Base-by-base conservation (phyloP, 148 eudicot species). In the Cornus suecica region DNA sequence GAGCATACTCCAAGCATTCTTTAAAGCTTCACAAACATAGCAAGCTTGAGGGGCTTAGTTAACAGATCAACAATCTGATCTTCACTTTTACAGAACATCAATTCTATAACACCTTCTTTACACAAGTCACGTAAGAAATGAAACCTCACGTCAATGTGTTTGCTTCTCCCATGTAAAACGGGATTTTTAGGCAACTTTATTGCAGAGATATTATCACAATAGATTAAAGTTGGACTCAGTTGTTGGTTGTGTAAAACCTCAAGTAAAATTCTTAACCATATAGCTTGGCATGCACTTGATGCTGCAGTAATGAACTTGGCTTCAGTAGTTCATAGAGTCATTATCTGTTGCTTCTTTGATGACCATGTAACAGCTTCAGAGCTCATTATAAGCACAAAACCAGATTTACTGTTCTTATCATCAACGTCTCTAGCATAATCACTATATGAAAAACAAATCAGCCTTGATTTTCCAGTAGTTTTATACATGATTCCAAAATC, bases 111-210 rank as follows among this genome's bases (percentile, higher is more conserved):
- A 11, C 66, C 31, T n/a, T 54, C 78, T 10, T 68, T 68, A 8
- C 65, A 45, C n/a, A 66, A 45, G 29, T 66, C 69, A 10, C 69
- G 15, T 66, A 66, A 30, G 23, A 66, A 66, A 24, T 66, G 69
- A 66, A 3, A 23, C 29, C 25, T 24, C 29, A 63, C 66, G 26
- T 45, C 52, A 8, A 45, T 45, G 52, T 45, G 52, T 45, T 45
- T 10, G 52, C 52, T 45, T 45, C 52, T 45, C 6, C 15, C 9
- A 41, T 8, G 8, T 45, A 45, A 45, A 45, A 45, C 1, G 10
- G 9, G 15, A 10, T 4, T 24, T 23, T 63, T 63, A 30, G 22
- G 31, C 2, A 30, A 8, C 42, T 66, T 66, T 8, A 66, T 66
- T 31, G 24, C 10, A 30, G 42, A 66, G 18, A 23, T 66, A 18